A percentile compares a stretch with the other conserved stretches of the same genome.
Evolutionary conservation across 257 asterid species (phyloP).

Genomic region (Ligustrum vulgare): DNA sequence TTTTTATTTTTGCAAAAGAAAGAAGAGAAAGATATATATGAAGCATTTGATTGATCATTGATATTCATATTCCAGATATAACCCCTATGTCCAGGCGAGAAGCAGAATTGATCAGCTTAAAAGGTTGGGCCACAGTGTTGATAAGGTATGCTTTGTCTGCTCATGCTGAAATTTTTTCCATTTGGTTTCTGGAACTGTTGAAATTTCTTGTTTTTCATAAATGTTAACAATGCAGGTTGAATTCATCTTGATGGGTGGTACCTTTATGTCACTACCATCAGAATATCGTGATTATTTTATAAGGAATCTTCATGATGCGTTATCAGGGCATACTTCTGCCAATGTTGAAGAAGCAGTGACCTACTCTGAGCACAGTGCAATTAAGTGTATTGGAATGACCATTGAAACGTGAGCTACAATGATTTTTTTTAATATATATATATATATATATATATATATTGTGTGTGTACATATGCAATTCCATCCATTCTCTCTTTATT

Average conservation of each 20-base stretch:
- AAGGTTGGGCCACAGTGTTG: constrained; percentile 98
- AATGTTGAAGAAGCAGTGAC: constrained; percentile 97
- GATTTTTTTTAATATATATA: too few relatives aligned
- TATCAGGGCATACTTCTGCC: constrained; percentile 95
- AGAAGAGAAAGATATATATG: neutral
- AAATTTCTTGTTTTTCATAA: constrained; percentile 11
- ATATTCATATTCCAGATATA: constrained; percentile 55
- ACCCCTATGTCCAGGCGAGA: constrained; percentile 98
- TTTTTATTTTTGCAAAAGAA: neutral
- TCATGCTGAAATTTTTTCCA: constrained; percentile 20
- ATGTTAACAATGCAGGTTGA: constrained; percentile 69
- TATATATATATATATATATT: too few relatives aligned
- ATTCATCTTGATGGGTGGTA: constrained; percentile 98
- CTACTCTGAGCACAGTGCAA: constrained; percentile 91
- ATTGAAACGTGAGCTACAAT: constrained; percentile 80
- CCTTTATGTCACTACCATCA: constrained; percentile 96
- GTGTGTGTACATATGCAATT: neutral
- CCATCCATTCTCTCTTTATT: neutral
- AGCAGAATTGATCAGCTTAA: constrained; percentile 95
- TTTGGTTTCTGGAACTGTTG: neutral
- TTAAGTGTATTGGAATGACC: constrained; percentile 98
- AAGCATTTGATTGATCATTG: constrained; percentile 13
- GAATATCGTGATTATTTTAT: constrained; percentile 90
- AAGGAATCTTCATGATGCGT: constrained; percentile 96
- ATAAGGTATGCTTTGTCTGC: constrained; percentile 62